A percentile compares a stretch with the other conserved stretches of the same genome.
Conservation (phyloP, 768 basidiomycete species). For the Amanita brunnescens region DNA sequence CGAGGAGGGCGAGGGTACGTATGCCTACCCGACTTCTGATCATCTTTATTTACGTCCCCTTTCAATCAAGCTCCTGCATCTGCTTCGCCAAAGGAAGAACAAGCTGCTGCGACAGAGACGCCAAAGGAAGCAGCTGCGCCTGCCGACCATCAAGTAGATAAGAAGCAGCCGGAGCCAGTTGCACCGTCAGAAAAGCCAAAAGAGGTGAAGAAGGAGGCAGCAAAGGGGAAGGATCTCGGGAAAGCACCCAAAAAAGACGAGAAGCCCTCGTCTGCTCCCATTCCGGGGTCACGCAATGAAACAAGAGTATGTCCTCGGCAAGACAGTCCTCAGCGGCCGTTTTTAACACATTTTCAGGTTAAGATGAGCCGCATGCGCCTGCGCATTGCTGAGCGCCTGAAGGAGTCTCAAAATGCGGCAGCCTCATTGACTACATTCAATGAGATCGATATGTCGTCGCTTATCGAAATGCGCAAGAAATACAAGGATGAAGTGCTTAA, state of each 20-base stretch:
- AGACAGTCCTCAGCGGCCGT: background rate
- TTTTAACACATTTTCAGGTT: conserved; percentile 41
- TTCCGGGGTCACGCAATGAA: conserved; percentile 59
- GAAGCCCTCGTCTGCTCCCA: conserved; percentile 20
- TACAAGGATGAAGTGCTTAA: conserved; percentile 92
- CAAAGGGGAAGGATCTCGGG: conserved; percentile 11
- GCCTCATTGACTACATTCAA: conserved; percentile 98
- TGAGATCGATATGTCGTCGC: conserved; percentile 97
- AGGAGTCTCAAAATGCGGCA: conserved; percentile 95
- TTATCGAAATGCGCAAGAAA: conserved; percentile 87
- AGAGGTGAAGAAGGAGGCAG: conserved; percentile 19
- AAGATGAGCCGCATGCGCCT: conserved; percentile 99
- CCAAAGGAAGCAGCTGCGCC: conserved; percentile 36
- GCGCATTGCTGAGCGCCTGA: conserved; percentile 94
- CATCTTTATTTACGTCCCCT: background rate
- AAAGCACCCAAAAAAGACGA: conserved; percentile 13
- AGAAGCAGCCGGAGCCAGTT: conserved; percentile 35
- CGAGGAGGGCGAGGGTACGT: conserved; percentile 46
- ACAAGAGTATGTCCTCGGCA: conserved; percentile 52
- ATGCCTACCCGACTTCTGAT: background rate
- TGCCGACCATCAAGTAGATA: conserved; percentile 39
- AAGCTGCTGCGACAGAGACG: conserved; percentile 14
- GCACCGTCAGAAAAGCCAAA: conserved; percentile 25
- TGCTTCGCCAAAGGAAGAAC: conserved; percentile 24
- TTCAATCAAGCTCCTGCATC: conserved; percentile 18